Percentiles rank a stretch among this genome's conserved stretches.
Conservation (phyloP, 177 flowering plant genomes). For the Vitis hybrid region DNA sequence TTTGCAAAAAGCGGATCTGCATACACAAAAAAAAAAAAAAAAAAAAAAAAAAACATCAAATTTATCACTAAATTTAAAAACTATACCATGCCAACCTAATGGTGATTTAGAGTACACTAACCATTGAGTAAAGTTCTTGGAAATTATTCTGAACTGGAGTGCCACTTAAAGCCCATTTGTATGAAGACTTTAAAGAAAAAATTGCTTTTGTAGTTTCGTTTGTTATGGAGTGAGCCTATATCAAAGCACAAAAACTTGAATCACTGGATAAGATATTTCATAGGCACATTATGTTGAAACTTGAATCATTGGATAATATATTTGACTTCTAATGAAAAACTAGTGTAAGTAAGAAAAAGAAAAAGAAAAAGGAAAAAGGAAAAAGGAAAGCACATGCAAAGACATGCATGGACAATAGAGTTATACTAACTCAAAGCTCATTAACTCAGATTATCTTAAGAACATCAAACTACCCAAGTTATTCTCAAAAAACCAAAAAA, state of each 20-base stretch:
- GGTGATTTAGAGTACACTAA: neutral
- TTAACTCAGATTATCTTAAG: no score
- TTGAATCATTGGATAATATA: no score
- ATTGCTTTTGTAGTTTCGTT: neutral
- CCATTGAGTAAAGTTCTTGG: neutral
- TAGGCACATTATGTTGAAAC: no score
- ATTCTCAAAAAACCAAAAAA: no score
- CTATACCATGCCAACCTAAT: neutral
- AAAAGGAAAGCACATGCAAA: no score
- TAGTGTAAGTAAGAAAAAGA: no score
- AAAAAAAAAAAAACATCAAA: neutral
- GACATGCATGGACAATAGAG: no score
- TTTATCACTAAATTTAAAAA: neutral
- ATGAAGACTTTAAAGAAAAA: neutral
- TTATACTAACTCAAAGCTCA: no score
- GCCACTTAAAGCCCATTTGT: slow-evolving; percentile 3
- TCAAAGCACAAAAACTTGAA: neutral
- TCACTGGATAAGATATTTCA: no score
- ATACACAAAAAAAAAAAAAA: neutral
- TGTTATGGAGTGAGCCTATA: neutral
- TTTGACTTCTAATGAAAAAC: no score
- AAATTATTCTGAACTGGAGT: slow-evolving; percentile 1
- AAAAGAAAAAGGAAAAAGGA: no score
- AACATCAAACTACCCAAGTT: no score
- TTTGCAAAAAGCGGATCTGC: neutral